phyloP scores from a whole-genome alignment of 257 asterid species.

The Perilla frutescens region DNA sequence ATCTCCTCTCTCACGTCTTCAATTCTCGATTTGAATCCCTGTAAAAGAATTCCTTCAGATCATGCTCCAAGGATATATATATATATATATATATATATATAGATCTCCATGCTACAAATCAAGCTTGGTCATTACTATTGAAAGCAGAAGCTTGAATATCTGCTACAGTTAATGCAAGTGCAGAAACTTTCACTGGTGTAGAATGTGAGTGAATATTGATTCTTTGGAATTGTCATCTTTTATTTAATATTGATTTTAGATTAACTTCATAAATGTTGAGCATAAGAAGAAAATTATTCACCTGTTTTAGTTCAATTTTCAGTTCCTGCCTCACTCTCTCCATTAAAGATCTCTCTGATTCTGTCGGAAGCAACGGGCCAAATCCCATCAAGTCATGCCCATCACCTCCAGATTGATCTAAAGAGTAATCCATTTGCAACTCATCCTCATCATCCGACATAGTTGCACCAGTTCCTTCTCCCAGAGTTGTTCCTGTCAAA shows the following conservation, averaged over 20 bases:
- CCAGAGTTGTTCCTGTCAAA: conserved; percentile 63
- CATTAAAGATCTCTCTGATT: conserved; percentile 92
- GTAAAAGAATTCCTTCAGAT: conserved; percentile 19
- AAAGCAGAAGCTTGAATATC: too few relatives aligned
- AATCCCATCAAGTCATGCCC: conserved; percentile 86
- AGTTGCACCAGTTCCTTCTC: conserved; percentile 90
- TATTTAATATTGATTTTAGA: too few relatives aligned
- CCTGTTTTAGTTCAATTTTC: conserved; percentile 95
- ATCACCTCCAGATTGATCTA: conserved; percentile 73
- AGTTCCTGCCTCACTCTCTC: conserved; percentile 96
- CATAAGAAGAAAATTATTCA: background rate
- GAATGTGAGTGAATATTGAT: background rate
- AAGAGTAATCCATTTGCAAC: conserved; percentile 70
- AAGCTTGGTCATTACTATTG: too few relatives aligned
- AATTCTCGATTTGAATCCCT: conserved; percentile 95
- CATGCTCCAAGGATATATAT: background rate
- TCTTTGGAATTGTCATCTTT: background rate
- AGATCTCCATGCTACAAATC: too few relatives aligned
- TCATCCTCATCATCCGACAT: conserved; percentile 98
- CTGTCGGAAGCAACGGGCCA: conserved; percentile 94
- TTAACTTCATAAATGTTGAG: background rate
- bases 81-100: too few relatives aligned
- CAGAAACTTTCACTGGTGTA: too few relatives aligned
- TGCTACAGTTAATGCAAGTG: too few relatives aligned
- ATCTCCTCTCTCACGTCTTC: conserved; percentile 98